phyloP scores from a whole-genome alignment of 768 basidiomycete species.

The Sistotremastrum suecicum region DNA sequence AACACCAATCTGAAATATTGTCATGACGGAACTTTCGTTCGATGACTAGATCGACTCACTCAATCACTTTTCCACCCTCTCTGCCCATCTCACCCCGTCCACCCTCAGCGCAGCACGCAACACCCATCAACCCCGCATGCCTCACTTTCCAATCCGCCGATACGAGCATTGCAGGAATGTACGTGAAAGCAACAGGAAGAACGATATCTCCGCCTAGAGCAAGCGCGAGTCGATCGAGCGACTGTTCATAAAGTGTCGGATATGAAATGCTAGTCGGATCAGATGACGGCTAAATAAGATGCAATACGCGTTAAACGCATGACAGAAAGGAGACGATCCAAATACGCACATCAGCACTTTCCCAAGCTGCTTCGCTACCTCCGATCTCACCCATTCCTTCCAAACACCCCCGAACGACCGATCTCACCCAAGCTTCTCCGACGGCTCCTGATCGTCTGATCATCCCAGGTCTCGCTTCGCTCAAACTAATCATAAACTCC shows the following conservation, averaged over 20 bases:
- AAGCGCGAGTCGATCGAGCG: constrained; percentile 68
- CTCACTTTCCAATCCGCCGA: constrained; percentile 75
- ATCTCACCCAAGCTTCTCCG: constrained; percentile 54
- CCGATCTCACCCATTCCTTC: constrained; percentile 76
- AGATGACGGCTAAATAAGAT: constrained; percentile 37
- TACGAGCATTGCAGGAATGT: constrained; percentile 70
- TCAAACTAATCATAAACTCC: constrained; percentile 74
- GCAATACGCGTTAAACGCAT: constrained; percentile 1
- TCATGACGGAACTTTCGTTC: constrained; percentile 2
- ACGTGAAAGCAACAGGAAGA: constrained; percentile 68
- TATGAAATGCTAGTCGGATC: constrained; percentile 45
- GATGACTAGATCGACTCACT: constrained; percentile 29
- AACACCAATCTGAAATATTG: constrained; percentile 41
- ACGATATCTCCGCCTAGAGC: constrained; percentile 66
- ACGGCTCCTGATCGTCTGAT: constrained; percentile 27
- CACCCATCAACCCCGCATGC: constrained; percentile 79
- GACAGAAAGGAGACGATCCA: constrained; percentile 1
- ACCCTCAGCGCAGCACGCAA: constrained; percentile 77
- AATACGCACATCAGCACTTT: constrained; percentile 57
- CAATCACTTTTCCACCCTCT: constrained; percentile 68
- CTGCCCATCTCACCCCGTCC: constrained; percentile 54
- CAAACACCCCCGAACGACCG: constrained; percentile 60
- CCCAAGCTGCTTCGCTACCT: constrained; percentile 41
- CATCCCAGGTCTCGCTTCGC: constrained; percentile 59
- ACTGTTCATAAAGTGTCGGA: constrained; percentile 69